Evolutionary conservation across 306 rosid genomes (phyloP).

Genomic region (Dryas alaskensis): DNA sequence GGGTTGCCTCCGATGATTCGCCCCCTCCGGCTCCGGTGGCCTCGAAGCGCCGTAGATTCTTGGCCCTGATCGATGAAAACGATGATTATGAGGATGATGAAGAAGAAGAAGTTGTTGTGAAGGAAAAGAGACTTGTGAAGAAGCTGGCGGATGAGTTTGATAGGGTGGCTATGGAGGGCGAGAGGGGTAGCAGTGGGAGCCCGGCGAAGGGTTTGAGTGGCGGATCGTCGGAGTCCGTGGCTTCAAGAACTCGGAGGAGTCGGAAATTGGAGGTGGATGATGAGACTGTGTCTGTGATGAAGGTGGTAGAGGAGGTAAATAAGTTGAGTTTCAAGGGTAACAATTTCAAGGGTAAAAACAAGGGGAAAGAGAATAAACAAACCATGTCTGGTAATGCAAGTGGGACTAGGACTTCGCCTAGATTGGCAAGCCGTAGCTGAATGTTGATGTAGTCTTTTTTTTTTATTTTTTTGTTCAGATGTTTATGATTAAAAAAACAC

Average conservation of each 20-base stretch:
- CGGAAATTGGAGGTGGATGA: slow-evolving; percentile 27
- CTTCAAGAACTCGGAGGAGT: slow-evolving; percentile 28
- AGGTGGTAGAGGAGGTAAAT: slow-evolving; percentile 32
- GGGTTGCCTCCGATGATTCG: slow-evolving; percentile 14
- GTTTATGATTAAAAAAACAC: too few relatives aligned
- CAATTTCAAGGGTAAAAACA: slow-evolving; percentile 19
- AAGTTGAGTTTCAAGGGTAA: slow-evolving; percentile 27
- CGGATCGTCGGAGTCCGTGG: slow-evolving; percentile 11
- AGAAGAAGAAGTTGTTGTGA: background rate
- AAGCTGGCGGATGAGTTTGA: slow-evolving; percentile 82
- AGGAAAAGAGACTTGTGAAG: slow-evolving; percentile 60
- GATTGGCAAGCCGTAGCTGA: slow-evolving; percentile 42
- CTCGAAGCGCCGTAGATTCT: slow-evolving; percentile 42
- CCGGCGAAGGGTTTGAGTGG: slow-evolving; percentile 5
- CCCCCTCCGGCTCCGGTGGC: slow-evolving; percentile 75
- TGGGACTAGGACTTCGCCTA: slow-evolving; percentile 50
- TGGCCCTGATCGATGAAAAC: slow-evolving; percentile 35
- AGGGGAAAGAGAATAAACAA: background rate
- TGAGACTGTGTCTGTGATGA: slow-evolving; percentile 29
- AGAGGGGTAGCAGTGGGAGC: background rate
- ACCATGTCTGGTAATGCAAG: slow-evolving; percentile 23
- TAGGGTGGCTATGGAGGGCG: slow-evolving; percentile 53
- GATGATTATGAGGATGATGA: slow-evolving; percentile 8
- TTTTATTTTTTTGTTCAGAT: background rate
- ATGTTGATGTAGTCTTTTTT: background rate